Conservation (phyloP, 306 rosid genomes). For the Cercis canadensis region DNA sequence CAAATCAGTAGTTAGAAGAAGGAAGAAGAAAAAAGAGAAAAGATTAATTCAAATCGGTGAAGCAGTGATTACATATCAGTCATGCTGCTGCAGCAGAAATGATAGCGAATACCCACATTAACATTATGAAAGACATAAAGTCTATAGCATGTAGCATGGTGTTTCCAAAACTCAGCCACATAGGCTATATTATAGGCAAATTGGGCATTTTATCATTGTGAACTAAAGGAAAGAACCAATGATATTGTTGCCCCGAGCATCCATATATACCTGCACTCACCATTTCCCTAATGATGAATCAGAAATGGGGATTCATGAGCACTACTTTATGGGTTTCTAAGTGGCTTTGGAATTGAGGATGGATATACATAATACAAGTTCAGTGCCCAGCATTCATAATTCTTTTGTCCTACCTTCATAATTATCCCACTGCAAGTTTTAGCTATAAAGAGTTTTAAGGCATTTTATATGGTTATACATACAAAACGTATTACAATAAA, state of each 20-base stretch:
- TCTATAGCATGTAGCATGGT: background rate
- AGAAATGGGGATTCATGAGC: too few species aligned
- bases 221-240: too few species aligned
- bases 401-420: slow-evolving; percentile 46
- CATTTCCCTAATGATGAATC: background rate
- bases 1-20: slow-evolving; percentile 28
- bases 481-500: background rate
- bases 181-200: too few species aligned
- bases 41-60: slow-evolving; percentile 31
- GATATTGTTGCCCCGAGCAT: slow-evolving; percentile 12
- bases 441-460: too few species aligned
- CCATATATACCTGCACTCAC: slow-evolving; percentile 1
- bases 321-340: slow-evolving; percentile 13
- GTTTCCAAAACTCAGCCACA: slow-evolving; percentile 4
- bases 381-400: slow-evolving; percentile 33
- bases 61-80: slow-evolving; percentile 42
- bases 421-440: slow-evolving; percentile 25
- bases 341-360: slow-evolving; percentile 23
- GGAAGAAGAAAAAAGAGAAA: slow-evolving; percentile 8
- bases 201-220: too few species aligned
- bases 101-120: slow-evolving; percentile 12
- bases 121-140: background rate
- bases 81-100: slow-evolving; percentile 48
- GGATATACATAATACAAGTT: slow-evolving; percentile 18
- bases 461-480: background rate